Base-by-base conservation (phyloP, 73 alveolate genomes). In the Paramecium primaurelia region DNA sequence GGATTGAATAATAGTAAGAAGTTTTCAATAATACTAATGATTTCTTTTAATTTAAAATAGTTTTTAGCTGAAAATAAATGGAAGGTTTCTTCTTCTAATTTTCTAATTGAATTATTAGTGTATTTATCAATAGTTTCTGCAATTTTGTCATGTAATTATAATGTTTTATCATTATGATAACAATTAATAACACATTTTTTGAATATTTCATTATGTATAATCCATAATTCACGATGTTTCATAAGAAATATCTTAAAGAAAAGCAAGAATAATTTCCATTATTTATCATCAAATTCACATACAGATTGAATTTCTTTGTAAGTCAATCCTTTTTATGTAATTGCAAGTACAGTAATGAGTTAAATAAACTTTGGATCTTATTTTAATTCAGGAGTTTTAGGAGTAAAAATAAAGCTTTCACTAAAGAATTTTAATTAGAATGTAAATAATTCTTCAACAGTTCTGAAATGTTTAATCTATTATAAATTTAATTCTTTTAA, bases 1-100 rank as follows among this genome's bases (percentile, higher is more conserved):
- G 97, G 97, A 25, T 89, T 94, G 6, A 89, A 89, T 38, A 89
- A 73, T 14, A 89, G 34, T 47, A 89, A 89, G 58, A 89, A 89
- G 18, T 89, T 89, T 16, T 89, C 94, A 44, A 89, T 89, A 22
- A 83, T 83, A 42, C 92, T 71, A 5, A 89, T 89, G 3, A 89
- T 68, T 89, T 89, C 94, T 40, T 89, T 89, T 9, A 89, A 83
- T 73, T 49, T 89, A 42, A 89, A 89, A 71, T 71, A 83, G 16
- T 89, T 68, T 71, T 51, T 89, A 10, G 92, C 88, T 40, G 59
- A 59, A 89, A 89, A 89, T 38, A 89, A 71, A 47, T 89, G 90
- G 32, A 59, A 89, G 3, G 94, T 89, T 30, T 89, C 85, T 89
- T 89, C 94, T 47, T 89, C 94, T 69, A 89, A 71, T 73, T 89